A percentile compares a stretch with the other conserved stretches of the same genome.
phyloP scores from a whole-genome alignment of 2,329 filamentous ascomycete species.

The Fusarium sp. region DNA sequence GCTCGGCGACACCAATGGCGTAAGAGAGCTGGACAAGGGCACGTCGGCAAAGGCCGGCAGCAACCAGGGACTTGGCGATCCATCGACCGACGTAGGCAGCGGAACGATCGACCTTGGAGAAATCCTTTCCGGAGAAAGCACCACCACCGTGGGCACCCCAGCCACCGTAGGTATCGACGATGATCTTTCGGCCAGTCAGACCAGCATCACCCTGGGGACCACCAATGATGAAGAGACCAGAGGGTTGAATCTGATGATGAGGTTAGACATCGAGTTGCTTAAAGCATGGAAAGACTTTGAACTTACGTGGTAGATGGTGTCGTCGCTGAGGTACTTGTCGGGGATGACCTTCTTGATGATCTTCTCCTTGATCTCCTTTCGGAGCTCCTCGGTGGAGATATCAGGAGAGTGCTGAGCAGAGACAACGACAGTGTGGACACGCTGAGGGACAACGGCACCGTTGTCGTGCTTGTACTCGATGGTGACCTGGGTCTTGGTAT shows the following conservation, averaged over 20 bases:
- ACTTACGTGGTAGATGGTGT: slow-evolving; percentile 93
- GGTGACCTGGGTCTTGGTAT: slow-evolving; percentile 99
- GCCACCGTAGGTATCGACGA: slow-evolving; percentile 99
- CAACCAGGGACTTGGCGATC: slow-evolving; percentile 98
- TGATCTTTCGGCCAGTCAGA: slow-evolving; percentile 99
- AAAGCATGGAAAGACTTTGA: background rate
- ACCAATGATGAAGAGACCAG: slow-evolving; percentile 98
- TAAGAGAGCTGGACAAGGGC: slow-evolving; percentile 98
- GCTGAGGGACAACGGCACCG: slow-evolving; percentile 90
- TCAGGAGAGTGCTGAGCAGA: slow-evolving; percentile 92
- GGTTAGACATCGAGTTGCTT: slow-evolving; percentile 21
- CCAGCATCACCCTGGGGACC: slow-evolving; percentile 98
- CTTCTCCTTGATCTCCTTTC: slow-evolving; percentile 96
- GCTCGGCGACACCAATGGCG: slow-evolving; percentile 98
- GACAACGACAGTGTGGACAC: slow-evolving; percentile 97
- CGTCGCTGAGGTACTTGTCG: slow-evolving; percentile 88
- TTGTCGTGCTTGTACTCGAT: slow-evolving; percentile 98
- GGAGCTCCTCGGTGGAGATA: slow-evolving; percentile 90
- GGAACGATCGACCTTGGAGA: slow-evolving; percentile 99
- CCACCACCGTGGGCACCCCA: slow-evolving; percentile 99
- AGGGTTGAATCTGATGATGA: slow-evolving; percentile 83
- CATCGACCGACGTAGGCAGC: slow-evolving; percentile 97
- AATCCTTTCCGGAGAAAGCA: slow-evolving; percentile 99
- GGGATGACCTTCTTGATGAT: slow-evolving; percentile 97
- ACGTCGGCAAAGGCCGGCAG: slow-evolving; percentile 89